These are phyloP conservation scores for Diplosphaera chodatii DNA, from an alignment of 139 green algal species.

Conservation along the genomic window DNA sequence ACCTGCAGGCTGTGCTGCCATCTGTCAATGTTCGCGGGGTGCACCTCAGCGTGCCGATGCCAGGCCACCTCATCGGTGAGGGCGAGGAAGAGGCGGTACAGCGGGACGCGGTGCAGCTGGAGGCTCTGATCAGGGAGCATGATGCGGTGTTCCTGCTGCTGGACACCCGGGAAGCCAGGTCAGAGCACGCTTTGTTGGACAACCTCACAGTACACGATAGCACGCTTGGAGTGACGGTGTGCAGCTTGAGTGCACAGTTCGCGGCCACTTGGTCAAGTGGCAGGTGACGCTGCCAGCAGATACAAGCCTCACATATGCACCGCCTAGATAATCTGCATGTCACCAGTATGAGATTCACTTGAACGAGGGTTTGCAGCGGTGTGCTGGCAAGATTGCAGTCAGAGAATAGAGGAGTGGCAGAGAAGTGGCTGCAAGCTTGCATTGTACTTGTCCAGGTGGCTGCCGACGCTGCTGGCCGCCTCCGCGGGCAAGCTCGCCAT, in stretches of 20 bases:
- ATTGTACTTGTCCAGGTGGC: constrained; percentile 41
- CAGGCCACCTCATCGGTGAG: constrained; percentile 64
- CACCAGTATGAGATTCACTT: too few species aligned
- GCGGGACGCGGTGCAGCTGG: constrained; percentile 29
- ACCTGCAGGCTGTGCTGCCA: constrained; percentile 54
- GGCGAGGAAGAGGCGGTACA: constrained; percentile 18
- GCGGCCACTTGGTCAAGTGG: too few species aligned
- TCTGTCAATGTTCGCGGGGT: constrained; percentile 39
- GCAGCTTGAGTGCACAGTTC: too few species aligned
- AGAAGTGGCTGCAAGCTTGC: too few species aligned
- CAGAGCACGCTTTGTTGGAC: neutral
- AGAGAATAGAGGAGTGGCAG: too few species aligned
- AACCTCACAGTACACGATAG: too few species aligned
- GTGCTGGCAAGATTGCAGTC: too few species aligned
- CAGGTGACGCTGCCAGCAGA: too few species aligned
- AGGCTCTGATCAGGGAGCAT: constrained; percentile 53
- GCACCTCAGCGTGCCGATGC: constrained; percentile 80
- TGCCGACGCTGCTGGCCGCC: constrained; percentile 83
- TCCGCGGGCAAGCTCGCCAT: constrained; percentile 65
- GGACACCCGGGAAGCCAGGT: constrained; percentile 88
- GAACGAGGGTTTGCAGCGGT: too few species aligned
- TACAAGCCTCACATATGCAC: too few species aligned
- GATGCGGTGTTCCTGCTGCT: constrained; percentile 93
- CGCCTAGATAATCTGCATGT: too few species aligned
- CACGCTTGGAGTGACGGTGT: too few species aligned